Conservation (phyloP, 495 filamentous ascomycete species). For the Baudoinia panamericana region DNA sequence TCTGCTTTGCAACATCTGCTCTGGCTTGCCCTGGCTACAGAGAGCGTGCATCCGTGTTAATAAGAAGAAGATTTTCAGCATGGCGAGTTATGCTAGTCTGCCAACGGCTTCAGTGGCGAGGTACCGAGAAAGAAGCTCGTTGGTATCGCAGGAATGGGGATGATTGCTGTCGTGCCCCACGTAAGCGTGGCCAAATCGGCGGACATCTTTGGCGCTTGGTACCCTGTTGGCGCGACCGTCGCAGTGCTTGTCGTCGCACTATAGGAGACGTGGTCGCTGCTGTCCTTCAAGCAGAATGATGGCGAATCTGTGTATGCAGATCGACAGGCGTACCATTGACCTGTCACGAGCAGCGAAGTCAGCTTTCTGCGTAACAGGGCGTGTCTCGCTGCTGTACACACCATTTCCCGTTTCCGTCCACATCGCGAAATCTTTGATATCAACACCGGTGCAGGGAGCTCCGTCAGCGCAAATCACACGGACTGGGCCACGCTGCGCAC, state of each 20-base stretch:
- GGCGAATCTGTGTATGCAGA: constrained; percentile 35
- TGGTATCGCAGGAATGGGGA: constrained; percentile 44
- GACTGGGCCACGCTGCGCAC: constrained; percentile 38
- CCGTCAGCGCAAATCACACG: constrained; percentile 34
- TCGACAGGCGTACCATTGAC: constrained; percentile 36
- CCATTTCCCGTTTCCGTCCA: constrained; percentile 42
- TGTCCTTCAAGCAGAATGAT: constrained; percentile 31
- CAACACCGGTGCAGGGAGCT: constrained; percentile 41
- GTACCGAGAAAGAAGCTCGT: constrained; percentile 41
- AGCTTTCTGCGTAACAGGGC: too few relatives aligned
- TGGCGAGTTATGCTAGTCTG: too few relatives aligned
- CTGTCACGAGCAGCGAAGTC: too few relatives aligned
- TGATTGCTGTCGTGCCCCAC: constrained; percentile 34
- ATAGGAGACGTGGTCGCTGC: constrained; percentile 23
- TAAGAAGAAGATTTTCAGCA: too few relatives aligned
- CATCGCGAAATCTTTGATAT: constrained; percentile 42
- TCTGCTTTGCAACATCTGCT: too few relatives aligned
- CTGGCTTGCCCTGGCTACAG: too few relatives aligned
- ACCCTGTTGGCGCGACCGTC: constrained; percentile 32
- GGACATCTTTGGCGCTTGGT: constrained; percentile 39
- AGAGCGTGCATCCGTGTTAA: too few relatives aligned
- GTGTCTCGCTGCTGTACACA: too few relatives aligned
- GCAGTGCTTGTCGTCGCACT: constrained; percentile 29
- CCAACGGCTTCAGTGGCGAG: constrained; percentile 6
- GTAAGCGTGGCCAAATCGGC: constrained; percentile 30